Percentiles rank a stretch among this genome's conserved stretches.
These are phyloP conservation scores for Alternaria postmessia DNA, from an alignment of 2,329 filamentous ascomycete genomes.

Conservation along the genomic window DNA sequence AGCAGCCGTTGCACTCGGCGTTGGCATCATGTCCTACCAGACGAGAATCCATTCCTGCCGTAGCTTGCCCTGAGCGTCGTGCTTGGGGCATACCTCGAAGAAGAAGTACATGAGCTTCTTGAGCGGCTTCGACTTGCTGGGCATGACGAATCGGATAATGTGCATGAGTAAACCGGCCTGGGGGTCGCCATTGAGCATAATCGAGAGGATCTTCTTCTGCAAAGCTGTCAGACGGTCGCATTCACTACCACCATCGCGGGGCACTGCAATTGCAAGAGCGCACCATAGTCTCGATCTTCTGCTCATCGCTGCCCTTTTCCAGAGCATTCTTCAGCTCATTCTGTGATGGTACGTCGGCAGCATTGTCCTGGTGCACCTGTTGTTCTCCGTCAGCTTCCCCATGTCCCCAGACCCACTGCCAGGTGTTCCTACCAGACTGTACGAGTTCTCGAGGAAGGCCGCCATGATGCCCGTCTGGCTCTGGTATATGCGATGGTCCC, in stretches of 20 bases:
- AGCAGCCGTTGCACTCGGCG: constrained; percentile 14
- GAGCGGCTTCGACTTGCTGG: constrained; percentile 91
- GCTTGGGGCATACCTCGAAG: constrained; percentile 98
- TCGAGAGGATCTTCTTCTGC: constrained; percentile 84
- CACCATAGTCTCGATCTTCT: constrained; percentile 80
- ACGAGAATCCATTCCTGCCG: constrained; percentile 99
- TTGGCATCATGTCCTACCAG: constrained; percentile 67
- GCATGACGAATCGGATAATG: constrained; percentile 99
- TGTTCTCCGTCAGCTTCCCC: constrained; percentile 39
- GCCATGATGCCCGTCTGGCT: constrained; percentile 72
- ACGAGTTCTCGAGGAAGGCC: constrained; percentile 91
- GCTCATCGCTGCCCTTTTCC: constrained; percentile 92
- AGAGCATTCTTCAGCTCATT: constrained; percentile 92
- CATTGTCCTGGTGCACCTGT: constrained; percentile 89
- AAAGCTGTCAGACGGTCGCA: constrained; percentile 32
- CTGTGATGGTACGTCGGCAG: constrained; percentile 86
- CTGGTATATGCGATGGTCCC: constrained; percentile 8
- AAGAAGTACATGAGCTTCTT: constrained; percentile 99
- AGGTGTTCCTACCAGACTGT: constrained; percentile 73
- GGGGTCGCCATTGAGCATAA: constrained; percentile 98
- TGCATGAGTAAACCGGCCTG: constrained; percentile 98
- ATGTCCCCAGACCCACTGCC: constrained; percentile 31
- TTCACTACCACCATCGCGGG: constrained; percentile 72
- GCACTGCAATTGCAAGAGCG: constrained; percentile 30
- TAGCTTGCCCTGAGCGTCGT: constrained; percentile 88